These are phyloP conservation scores for Cytospora piceicola DNA, from an alignment of 2,329 filamentous ascomycete species.

Conservation along the genomic window DNA sequence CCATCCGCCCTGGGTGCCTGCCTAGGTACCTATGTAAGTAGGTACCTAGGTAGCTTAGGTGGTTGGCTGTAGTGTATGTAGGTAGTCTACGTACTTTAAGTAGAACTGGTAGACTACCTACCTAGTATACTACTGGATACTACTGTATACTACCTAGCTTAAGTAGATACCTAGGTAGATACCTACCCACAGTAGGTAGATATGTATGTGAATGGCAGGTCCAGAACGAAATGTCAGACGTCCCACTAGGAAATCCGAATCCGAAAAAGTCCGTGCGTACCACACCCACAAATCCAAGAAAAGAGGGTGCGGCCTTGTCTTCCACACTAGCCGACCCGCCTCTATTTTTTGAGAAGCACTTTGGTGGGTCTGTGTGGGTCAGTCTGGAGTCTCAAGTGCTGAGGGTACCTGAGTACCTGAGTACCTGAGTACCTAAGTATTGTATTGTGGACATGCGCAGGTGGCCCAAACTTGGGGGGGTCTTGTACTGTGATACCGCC, in stretches of 20 bases:
- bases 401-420: neutral
- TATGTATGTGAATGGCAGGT: neutral
- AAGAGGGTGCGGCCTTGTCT: neutral
- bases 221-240: neutral
- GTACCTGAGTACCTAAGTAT: neutral
- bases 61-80: too few species aligned
- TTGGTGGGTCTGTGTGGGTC: neutral
- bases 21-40: too few species aligned
- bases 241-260: neutral
- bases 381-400: neutral
- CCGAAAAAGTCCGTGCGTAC: slow-evolving; percentile 3
- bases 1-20: neutral
- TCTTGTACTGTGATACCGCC: neutral
- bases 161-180: too few species aligned
- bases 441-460: neutral
- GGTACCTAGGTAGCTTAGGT: too few species aligned
- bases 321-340: slow-evolving; percentile 4
- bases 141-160: too few species aligned
- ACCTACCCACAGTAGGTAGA: too few species aligned
- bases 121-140: too few species aligned
- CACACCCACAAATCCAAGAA: neutral
- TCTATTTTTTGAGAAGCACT: neutral
- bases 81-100: too few species aligned
- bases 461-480: slow-evolving; percentile 4
- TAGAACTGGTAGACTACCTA: too few species aligned